Base-by-base conservation (phyloP, 1,139 yeast species). In the Magnusiomyces ingens region DNA sequence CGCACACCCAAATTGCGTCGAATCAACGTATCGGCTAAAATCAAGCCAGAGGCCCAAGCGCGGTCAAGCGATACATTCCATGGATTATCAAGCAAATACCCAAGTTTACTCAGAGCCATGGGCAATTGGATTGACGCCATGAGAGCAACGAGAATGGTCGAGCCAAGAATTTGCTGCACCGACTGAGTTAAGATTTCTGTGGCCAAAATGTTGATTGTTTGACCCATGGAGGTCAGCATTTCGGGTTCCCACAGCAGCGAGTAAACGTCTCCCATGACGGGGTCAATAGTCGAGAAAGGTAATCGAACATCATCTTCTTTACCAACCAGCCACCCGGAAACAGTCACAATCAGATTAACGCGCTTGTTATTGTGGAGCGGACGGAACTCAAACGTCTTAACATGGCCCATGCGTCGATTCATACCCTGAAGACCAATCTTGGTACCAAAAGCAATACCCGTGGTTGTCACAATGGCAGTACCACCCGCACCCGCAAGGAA, bases 321-420 rank as follows among this genome's bases (percentile, higher is more conserved):
- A 67, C 97, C 95, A 57, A 85, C 84, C 94, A 93, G 90, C 99
- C 99, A 94, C 1, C 99, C 99, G 53, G 95, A 84, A 0, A 94
- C 91, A 1, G 97, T 90, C n/a, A 94, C 73, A 49, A 93, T 84
- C 58, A 91, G 74, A 64, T 89, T 93, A 1, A 95, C 84, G 52
- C 99, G 76, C 66, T 87, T 87, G 68, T 88, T 90, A 66, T 93
- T 90, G 68, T 90, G 96, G 60, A 94, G 74, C 0, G 99, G 99
- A 55, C 87, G 81, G 66, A 93, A 84, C 64, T 94, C 98, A 71
- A 94, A 94, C 0, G 97, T 91, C 60, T 85, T 81, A 10, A 94
- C 98, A 58, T 90, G 91, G 2, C 96, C 97, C 69, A 85, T 84
- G 67, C 99, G 80, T 61, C 83, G 77, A 45, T 83, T 73, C 81